Evolutionary conservation across 1,139 yeast genomes (phyloP).

Genomic region (Yamadazyma taylorii): DNA sequence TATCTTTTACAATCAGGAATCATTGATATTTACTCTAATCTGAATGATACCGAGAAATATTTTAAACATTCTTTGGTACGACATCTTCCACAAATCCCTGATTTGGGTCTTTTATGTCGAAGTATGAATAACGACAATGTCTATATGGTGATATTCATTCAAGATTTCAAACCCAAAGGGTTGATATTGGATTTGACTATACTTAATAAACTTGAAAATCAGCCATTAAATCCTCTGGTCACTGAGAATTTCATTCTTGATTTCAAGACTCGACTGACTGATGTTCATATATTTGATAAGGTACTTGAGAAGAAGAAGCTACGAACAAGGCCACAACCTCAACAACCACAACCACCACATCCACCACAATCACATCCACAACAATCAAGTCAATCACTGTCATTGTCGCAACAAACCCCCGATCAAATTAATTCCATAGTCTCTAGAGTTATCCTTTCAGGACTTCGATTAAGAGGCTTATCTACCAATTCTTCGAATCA

Average conservation of each 20-base stretch:
- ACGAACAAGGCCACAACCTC: slow-evolving; percentile 8
- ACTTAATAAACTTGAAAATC: slow-evolving; percentile 6
- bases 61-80: slow-evolving; percentile 24
- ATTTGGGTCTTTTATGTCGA: slow-evolving; percentile 20
- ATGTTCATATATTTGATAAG: slow-evolving; percentile 31
- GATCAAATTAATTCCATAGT: slow-evolving; percentile 36
- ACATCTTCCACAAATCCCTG: slow-evolving; percentile 8
- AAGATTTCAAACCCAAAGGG: slow-evolving; percentile 19
- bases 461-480: slow-evolving; percentile 44
- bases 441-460: slow-evolving; percentile 39
- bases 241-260: slow-evolving; percentile 11
- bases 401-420: neutral
- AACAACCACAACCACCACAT: too few species aligned
- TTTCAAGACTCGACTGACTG: slow-evolving; percentile 9
- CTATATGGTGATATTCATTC: slow-evolving; percentile 22
- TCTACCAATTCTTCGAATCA: slow-evolving; percentile 24
- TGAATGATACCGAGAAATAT: slow-evolving; percentile 22
- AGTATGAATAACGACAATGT: slow-evolving; percentile 12
- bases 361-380: too few species aligned
- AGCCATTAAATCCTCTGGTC: neutral
- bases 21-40: slow-evolving; percentile 27
- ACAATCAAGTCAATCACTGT: slow-evolving; percentile 20
- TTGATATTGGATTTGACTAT: slow-evolving; percentile 19
- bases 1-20: slow-evolving; percentile 27
- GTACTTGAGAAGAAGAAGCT: slow-evolving; percentile 32